Base-by-base conservation (phyloP, 2,329 filamentous ascomycete species). In the Aspergillus clavatus region DNA sequence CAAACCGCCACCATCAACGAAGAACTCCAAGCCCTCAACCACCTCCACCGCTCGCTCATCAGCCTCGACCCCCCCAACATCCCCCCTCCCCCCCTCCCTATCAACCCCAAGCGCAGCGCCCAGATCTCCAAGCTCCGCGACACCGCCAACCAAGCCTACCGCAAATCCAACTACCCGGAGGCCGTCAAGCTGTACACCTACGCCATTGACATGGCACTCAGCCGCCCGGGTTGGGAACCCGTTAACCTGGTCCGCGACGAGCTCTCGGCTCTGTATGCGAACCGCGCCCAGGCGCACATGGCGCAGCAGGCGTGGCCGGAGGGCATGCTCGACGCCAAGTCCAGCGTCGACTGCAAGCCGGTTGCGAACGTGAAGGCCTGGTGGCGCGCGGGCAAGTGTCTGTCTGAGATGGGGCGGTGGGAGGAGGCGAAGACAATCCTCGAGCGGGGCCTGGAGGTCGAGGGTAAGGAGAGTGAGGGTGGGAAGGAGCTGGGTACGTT, bases 111-210 rank as follows among this genome's bases (percentile, higher is more conserved):
- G 73, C 88, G 91, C 62, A 84, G 80, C 54, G 89, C 87, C 27
- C 83, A 90, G 64, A 86, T 98, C 69, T 81, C 77, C 70, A 97
- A 97, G 73, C 83, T 97, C 55, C 87, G 89, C 65, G 93, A 97
- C 67, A 80, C 79, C 46, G 91, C 89, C 60, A 95, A 95, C 74
- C 73, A 73, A 47, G 82, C 87, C 57, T 91, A 87, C 76, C 86
- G 88, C 69, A 90, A 91, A 70, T 79, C 79, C 58, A 78, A 82
- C 56, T 82, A 86, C 71, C 70, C 69, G 45, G 88, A 94, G 43
- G 91, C 91, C 3, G 76, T 89, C 56, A 83, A 83, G 56, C 78
- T 90, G 56, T 96, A 97, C 74, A 80, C 79, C 0, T 80, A 91
- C n/a, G 90, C 88, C 1, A 79, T 97, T 45, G 83, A 93, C 54